Percentiles rank a stretch among this genome's conserved stretches.
Evolutionary conservation across 2,329 filamentous ascomycete genomes (phyloP).

Genomic region (Exophiala mesophila): DNA sequence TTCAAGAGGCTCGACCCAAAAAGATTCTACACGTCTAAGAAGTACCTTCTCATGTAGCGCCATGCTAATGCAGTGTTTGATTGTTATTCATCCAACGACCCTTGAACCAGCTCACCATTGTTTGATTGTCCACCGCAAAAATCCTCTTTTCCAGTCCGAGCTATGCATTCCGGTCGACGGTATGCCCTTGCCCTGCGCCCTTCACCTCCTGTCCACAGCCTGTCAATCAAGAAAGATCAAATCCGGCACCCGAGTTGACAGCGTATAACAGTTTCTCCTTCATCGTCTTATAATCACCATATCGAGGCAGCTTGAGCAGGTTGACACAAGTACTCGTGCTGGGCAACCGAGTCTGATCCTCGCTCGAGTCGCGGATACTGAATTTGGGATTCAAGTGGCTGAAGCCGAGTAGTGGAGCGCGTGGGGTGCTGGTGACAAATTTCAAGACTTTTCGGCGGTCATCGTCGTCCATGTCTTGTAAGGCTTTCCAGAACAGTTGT

Average conservation of each 20-base stretch:
- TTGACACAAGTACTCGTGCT: slow-evolving; percentile 97
- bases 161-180: too few relatives aligned
- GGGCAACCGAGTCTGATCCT: slow-evolving; percentile 71
- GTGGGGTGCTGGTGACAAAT: slow-evolving; percentile 89
- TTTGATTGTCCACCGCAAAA: too few relatives aligned
- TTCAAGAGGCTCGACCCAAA: too few relatives aligned
- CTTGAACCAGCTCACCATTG: too few relatives aligned
- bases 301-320: slow-evolving; percentile 83
- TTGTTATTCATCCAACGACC: too few relatives aligned
- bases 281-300: slow-evolving; percentile 60
- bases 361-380: slow-evolving; percentile 78
- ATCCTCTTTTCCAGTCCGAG: too few relatives aligned
- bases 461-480: slow-evolving; percentile 67
- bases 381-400: slow-evolving; percentile 78
- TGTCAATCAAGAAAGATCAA: slow-evolving; percentile 62
- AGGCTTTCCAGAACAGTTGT: slow-evolving; percentile 84
- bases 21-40: too few relatives aligned
- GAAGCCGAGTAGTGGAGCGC: slow-evolving; percentile 86
- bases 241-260: slow-evolving; percentile 82
- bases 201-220: too few relatives aligned
- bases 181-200: too few relatives aligned
- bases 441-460: slow-evolving; percentile 84
- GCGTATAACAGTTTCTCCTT: slow-evolving; percentile 83
- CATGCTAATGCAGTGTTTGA: too few relatives aligned
- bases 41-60: too few relatives aligned